Base-by-base conservation (phyloP, 1,139 yeast species). In the Candida pseudoviswanathii region DNA sequence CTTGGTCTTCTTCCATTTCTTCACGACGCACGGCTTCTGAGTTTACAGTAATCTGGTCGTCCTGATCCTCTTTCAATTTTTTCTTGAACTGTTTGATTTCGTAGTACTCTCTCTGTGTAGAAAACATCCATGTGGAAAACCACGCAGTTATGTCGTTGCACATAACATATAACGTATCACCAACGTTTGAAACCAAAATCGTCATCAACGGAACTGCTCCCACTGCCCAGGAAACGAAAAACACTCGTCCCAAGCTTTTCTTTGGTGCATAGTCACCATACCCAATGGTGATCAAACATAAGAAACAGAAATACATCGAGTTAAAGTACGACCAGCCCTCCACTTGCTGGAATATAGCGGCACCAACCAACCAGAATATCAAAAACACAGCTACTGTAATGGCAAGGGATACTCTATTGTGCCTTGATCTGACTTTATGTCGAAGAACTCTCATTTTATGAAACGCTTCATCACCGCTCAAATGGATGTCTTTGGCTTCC, bases 131-230 rank as follows among this genome's bases (percentile, higher is more conserved):
- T 29, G 54, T 56, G 1, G 60, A 55, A 46, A 58, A 55, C 39
- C 56, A 55, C 48, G 33, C 56, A 50, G 61, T 58, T 44, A 56
- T 46, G 30, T 45, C 46, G 39, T 60, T 61, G 7, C 67, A 68
- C 36, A 60, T 42, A 32, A 66, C 68, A 60, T 77, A 84, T 33
- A 87, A 55, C 5, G 81, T 68, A 58, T 87, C 95, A 52, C 92
- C 89, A 43, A 86, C 70, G 49, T 82, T 83, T 1, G 94, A 85
- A 34, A 90, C 82, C 45, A 90, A 72, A 16, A 86, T 85, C 0
- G 96, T 87, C 95, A 90, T 89, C 52, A 89, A 71, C 0, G 97
- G 97, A 11, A 90, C 86, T 0, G 96, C 96, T 5, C 83, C 73
- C 24, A 89, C 65, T 0, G 92, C 86, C 96, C 96, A 90, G 3